phyloP scores from a whole-genome alignment of 768 basidiomycete species.

The Trametes maxima region DNA sequence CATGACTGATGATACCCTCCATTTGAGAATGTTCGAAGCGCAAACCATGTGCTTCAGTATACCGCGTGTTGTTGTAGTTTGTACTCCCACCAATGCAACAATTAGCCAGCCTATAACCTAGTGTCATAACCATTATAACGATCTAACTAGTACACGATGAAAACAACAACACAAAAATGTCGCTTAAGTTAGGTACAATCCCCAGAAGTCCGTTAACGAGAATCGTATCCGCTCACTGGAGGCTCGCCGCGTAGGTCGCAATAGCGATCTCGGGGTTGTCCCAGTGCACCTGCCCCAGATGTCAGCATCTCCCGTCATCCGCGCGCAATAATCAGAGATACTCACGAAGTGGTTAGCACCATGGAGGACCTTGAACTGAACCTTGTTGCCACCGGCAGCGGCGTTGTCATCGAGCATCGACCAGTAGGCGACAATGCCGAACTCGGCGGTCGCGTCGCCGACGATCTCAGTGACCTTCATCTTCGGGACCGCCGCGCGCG shows the following conservation, averaged over 20 bases:
- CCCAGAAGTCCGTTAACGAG: no score
- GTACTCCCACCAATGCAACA: no score
- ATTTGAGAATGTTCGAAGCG: no score
- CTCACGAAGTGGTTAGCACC: constrained; percentile 33
- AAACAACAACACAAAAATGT: no score
- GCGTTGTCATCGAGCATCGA: constrained; percentile 22
- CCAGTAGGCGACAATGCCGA: constrained; percentile 19
- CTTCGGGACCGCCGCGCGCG: not conserved
- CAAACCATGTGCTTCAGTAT: no score
- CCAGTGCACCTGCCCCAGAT: not conserved
- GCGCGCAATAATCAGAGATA: not conserved
- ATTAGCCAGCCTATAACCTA: no score
- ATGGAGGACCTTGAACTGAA: constrained; percentile 21
- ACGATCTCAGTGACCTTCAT: not conserved
- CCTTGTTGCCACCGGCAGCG: constrained; percentile 8
- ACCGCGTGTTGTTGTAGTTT: no score
- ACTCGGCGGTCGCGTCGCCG: not conserved
- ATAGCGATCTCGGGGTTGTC: not conserved
- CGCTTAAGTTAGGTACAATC: no score
- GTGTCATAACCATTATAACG: no score
- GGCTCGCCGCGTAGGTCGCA: not conserved
- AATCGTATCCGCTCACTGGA: not conserved
- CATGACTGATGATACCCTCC: no score
- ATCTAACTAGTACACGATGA: no score
- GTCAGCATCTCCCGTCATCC: no score